Evolutionary conservation across 2,329 filamentous ascomycete species (phyloP).

Genomic region (Colletotrichum orbiculare): DNA sequence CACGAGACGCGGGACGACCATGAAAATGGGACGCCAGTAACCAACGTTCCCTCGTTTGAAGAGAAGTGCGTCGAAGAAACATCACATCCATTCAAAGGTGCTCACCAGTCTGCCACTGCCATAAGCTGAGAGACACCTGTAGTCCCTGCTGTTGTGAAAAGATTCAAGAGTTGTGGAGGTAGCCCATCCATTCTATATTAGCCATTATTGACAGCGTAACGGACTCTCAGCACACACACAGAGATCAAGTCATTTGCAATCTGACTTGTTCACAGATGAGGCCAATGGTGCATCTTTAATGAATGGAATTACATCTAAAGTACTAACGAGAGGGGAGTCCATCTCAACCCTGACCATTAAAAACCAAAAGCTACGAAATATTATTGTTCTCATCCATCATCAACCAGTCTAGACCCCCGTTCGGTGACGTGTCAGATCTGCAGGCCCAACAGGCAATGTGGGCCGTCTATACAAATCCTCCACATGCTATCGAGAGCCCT

Average conservation of each 20-base stretch:
- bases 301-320: constrained; percentile 20
- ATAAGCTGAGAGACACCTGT: not conserved
- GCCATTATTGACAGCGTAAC: too few species aligned
- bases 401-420: not conserved
- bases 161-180: too few species aligned
- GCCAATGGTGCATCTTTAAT: not conserved
- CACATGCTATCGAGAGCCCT: constrained; percentile 3
- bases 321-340: constrained; percentile 17
- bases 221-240: not conserved
- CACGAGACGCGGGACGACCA: too few species aligned
- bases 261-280: not conserved
- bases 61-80: not conserved
- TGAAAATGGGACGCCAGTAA: too few species aligned
- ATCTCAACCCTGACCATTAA: constrained; percentile 29
- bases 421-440: too few species aligned
- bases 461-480: not conserved
- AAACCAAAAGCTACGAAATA: constrained; percentile 1
- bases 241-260: not conserved
- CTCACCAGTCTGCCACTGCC: not conserved
- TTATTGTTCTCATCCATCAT: not conserved
- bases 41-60: not conserved
- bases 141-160: not conserved
- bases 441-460: too few species aligned
- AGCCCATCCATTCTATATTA: too few species aligned
- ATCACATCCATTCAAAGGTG: too few species aligned